These are phyloP conservation scores for Coemansia sp. DNA, from an alignment of 192 early-diverging fungal genomes.

Conservation along the genomic window DNA sequence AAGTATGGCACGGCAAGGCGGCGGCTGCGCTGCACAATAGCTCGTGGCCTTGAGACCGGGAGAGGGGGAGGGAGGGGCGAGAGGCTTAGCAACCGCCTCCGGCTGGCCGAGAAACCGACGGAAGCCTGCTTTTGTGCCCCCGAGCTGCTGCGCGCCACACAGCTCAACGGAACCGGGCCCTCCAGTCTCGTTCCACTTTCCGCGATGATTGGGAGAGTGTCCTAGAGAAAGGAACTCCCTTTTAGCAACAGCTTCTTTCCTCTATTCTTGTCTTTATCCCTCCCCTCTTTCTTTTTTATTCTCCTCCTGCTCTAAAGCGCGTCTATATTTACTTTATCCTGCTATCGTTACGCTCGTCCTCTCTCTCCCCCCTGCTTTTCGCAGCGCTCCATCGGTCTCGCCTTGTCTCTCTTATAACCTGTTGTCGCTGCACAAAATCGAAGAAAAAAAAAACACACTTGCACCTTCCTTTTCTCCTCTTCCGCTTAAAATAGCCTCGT, in stretches of 20 bases:
- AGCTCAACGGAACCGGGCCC: background rate
- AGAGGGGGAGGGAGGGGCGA: background rate
- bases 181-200: too few species aligned
- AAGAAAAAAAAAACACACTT: background rate
- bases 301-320: background rate
- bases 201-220: background rate
- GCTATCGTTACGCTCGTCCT: background rate
- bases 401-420: background rate
- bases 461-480: background rate
- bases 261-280: too few species aligned
- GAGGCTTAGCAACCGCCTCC: background rate
- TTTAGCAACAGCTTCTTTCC: too few species aligned
- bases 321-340: background rate
- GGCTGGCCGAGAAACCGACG: too few species aligned
- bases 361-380: background rate
- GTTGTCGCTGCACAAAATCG: background rate
- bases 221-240: slow-evolving; percentile 4
- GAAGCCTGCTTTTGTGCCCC: too few species aligned
- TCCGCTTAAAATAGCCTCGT: background rate
- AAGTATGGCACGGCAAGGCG: slow-evolving; percentile 12
- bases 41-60: background rate
- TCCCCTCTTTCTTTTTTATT: background rate
- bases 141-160: slow-evolving; percentile 5
- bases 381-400: background rate
- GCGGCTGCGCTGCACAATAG: background rate